Percentiles rank a stretch among this genome's conserved stretches.
phyloP scores from a whole-genome alignment of 495 filamentous ascomycete species.

The Symbiotaphrina buchneri region DNA sequence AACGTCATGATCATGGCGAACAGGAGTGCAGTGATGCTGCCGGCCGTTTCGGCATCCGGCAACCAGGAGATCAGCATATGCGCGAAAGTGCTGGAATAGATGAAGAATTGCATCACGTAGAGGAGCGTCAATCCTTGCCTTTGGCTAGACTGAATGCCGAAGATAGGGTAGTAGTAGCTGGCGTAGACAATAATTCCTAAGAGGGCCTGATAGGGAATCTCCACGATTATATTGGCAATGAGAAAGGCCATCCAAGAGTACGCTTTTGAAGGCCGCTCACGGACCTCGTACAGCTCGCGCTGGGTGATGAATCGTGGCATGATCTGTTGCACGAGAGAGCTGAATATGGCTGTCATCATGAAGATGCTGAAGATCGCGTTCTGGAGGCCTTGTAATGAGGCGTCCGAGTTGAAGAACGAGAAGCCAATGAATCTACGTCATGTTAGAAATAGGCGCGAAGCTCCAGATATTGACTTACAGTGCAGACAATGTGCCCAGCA shows the following conservation, averaged over 20 bases:
- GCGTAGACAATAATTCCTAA: slow-evolving; percentile 34
- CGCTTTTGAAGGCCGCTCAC: slow-evolving; percentile 27
- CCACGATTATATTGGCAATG: slow-evolving; percentile 27
- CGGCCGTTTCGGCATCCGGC: slow-evolving; percentile 29
- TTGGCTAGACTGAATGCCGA: slow-evolving; percentile 13
- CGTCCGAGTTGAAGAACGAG: slow-evolving; percentile 55
- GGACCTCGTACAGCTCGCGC: slow-evolving; percentile 26
- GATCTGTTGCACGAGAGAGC: slow-evolving; percentile 1
- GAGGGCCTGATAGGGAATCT: slow-evolving; percentile 47
- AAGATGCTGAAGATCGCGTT: slow-evolving; percentile 20
- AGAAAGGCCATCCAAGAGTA: slow-evolving; percentile 34
- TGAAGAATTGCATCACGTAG: slow-evolving; percentile 36
- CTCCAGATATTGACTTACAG: slow-evolving; percentile 2
- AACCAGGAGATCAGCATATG: slow-evolving; percentile 26
- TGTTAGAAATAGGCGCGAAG: slow-evolving; percentile 1
- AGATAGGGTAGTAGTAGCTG: slow-evolving; percentile 36
- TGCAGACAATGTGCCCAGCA: slow-evolving; percentile 30
- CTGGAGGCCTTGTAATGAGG: slow-evolving; percentile 54
- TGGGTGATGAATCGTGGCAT: slow-evolving; percentile 28
- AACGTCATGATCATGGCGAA: slow-evolving; percentile 38
- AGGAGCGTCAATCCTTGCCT: slow-evolving; percentile 25
- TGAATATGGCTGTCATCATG: neutral
- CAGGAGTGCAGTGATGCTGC: slow-evolving; percentile 31
- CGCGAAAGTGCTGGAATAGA: slow-evolving; percentile 50
- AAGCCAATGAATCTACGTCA: slow-evolving; percentile 67